Percentiles rank a stretch among this genome's conserved stretches.
Conservation (phyloP, 2,329 filamentous ascomycete species). For the Sporothrix sp. region DNA sequence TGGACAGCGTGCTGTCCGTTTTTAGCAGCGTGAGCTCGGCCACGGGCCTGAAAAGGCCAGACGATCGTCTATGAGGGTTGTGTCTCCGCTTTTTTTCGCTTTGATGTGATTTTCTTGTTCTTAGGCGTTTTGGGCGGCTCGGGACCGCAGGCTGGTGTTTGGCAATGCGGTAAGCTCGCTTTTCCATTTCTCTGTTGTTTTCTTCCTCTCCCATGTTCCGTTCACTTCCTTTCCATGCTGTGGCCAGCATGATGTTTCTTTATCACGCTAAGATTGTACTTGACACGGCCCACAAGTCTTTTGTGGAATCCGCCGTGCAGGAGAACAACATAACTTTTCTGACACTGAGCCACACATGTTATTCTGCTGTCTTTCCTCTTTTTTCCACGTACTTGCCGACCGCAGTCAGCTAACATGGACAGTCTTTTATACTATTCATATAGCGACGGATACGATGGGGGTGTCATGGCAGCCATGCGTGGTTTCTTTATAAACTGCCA, state of each 20-base stretch:
- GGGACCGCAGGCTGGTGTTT: neutral
- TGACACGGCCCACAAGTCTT: constrained; percentile 14
- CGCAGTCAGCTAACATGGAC: no score
- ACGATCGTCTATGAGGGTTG: constrained; percentile 25
- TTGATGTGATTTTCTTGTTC: neutral
- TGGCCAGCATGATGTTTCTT: constrained; percentile 18
- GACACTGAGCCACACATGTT: constrained; percentile 1
- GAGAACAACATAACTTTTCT: constrained; percentile 16
- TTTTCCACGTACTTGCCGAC: no score
- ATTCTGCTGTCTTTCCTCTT: neutral
- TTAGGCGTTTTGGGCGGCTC: neutral
- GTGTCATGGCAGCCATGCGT: neutral
- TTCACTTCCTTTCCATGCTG: neutral
- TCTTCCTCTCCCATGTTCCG: neutral
- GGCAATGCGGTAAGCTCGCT: no score
- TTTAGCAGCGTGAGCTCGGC: constrained; percentile 38
- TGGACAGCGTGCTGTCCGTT: constrained; percentile 45
- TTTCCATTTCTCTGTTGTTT: neutral
- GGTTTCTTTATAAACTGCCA: no score
- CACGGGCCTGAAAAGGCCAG: constrained; percentile 32
- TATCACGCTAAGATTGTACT: constrained; percentile 21
- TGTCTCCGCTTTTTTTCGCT: neutral
- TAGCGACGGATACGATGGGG: no score
- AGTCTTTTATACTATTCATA: no score
- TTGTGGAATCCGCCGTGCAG: constrained; percentile 12